These are phyloP conservation scores for Xylaria sp. DNA, from an alignment of 2,329 filamentous ascomycete genomes.

Conservation along the genomic window DNA sequence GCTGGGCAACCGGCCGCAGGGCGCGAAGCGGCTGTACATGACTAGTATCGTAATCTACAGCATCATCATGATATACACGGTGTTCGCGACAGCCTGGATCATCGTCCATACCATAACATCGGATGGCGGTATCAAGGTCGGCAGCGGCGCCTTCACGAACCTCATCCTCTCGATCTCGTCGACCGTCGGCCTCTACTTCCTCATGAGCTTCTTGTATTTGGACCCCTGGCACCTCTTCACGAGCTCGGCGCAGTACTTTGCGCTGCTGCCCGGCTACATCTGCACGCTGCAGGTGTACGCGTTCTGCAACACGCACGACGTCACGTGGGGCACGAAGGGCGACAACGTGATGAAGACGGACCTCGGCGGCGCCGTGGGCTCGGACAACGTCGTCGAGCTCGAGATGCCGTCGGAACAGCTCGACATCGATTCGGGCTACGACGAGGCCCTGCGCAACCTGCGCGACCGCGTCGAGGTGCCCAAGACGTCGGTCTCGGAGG, in stretches of 20 bases:
- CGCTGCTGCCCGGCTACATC: constrained; percentile 87
- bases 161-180: constrained; percentile 84
- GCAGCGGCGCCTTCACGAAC: constrained; percentile 91
- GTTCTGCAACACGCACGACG: constrained; percentile 98
- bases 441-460: constrained; percentile 92
- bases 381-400: constrained; percentile 76
- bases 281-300: constrained; percentile 97
- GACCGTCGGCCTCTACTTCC: constrained; percentile 88
- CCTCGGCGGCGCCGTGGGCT: constrained; percentile 75
- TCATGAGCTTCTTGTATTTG: constrained; percentile 94
- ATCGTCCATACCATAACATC: constrained; percentile 65
- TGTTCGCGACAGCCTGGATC: constrained; percentile 84
- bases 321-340: constrained; percentile 98
- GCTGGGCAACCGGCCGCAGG: constrained; percentile 93
- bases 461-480: constrained; percentile 86
- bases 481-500: constrained; percentile 55
- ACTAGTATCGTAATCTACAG: constrained; percentile 83
- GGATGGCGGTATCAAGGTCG: constrained; percentile 52
- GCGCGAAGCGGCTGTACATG: constrained; percentile 85
- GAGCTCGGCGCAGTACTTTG: constrained; percentile 83
- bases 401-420: constrained; percentile 98
- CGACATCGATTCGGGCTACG: constrained; percentile 96
- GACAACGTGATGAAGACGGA: constrained; percentile 95
- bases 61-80: constrained; percentile 93
- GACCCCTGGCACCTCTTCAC: constrained; percentile 99